Percentiles rank a stretch among this genome's conserved stretches.
phyloP scores from a whole-genome alignment of 345 rosid species.

The Cardiospermum halicacabum region DNA sequence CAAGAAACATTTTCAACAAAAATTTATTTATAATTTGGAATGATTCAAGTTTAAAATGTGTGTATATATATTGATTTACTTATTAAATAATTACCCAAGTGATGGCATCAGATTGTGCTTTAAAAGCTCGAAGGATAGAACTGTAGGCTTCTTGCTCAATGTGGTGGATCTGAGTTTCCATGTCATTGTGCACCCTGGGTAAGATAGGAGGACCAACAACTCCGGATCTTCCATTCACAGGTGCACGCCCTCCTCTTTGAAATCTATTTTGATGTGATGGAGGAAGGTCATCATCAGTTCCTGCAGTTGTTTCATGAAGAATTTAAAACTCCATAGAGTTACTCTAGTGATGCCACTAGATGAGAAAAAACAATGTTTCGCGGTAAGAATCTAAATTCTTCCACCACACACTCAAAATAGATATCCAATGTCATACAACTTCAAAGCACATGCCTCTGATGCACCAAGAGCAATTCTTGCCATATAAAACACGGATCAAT shows the following conservation, averaged over 20 bases:
- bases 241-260: constrained; percentile 62
- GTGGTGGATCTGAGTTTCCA: constrained; percentile 89
- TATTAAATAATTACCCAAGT: constrained; percentile 74
- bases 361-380: not conserved
- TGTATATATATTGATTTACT: not conserved
- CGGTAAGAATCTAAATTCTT: not conserved
- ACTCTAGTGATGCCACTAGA: not conserved
- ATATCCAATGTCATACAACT: not conserved
- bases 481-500: not conserved
- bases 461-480: not conserved
- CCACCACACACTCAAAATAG: not conserved
- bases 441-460: not conserved
- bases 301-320: constrained; percentile 37
- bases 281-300: constrained; percentile 98
- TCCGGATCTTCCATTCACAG: constrained; percentile 86
- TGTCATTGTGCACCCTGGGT: constrained; percentile 68
- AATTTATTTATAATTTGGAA: not conserved
- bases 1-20: constrained; percentile 8
- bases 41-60: not conserved
- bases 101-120: constrained; percentile 96
- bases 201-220: constrained; percentile 49
- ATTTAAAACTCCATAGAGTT: not conserved
- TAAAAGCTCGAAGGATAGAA: constrained; percentile 87
- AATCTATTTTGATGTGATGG: constrained; percentile 88
- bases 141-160: constrained; percentile 93